Evolutionary conservation across 2,329 filamentous ascomycete species (phyloP).

Genomic region (Stagonosporopsis tanaceti): DNA sequence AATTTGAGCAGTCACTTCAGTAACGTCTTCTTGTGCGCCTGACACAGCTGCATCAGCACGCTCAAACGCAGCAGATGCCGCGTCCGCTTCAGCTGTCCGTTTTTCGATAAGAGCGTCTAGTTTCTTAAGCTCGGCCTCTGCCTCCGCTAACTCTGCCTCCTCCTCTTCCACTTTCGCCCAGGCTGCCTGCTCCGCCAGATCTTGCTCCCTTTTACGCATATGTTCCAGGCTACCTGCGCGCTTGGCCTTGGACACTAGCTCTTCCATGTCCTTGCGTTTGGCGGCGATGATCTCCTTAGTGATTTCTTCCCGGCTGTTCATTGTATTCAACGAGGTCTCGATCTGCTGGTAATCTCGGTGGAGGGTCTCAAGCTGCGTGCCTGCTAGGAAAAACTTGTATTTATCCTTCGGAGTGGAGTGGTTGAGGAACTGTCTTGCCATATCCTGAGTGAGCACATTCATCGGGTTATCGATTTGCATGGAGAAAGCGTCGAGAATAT

Average conservation of each 20-base stretch:
- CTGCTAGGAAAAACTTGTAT: conserved; percentile 95
- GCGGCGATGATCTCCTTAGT: conserved; percentile 69
- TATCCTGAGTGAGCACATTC: conserved; percentile 94
- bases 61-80: conserved; percentile 53
- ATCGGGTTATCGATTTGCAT: conserved; percentile 97
- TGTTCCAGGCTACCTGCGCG: conserved; percentile 71
- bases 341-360: conserved; percentile 90
- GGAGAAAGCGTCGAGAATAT: conserved; percentile 91
- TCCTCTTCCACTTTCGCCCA: conserved; percentile 87
- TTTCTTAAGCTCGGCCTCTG: conserved; percentile 37
- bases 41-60: conserved; percentile 53
- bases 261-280: conserved; percentile 66
- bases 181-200: conserved; percentile 72
- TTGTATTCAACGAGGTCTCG: conserved; percentile 78
- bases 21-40: conserved; percentile 46
- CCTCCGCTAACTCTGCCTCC: conserved; percentile 60
- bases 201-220: conserved; percentile 67
- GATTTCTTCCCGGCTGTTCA: conserved; percentile 68
- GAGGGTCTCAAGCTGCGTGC: conserved; percentile 90
- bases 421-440: conserved; percentile 91
- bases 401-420: conserved; percentile 82
- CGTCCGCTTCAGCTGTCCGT: conserved; percentile 55
- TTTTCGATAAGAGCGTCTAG: conserved; percentile 59
- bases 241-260: conserved; percentile 70
- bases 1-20: conserved; percentile 47